Evolutionary conservation across 2,329 filamentous ascomycete genomes (phyloP), one percentile per base, ranked within the genome.

Genomic region (Aspergillus sojae): DNA sequence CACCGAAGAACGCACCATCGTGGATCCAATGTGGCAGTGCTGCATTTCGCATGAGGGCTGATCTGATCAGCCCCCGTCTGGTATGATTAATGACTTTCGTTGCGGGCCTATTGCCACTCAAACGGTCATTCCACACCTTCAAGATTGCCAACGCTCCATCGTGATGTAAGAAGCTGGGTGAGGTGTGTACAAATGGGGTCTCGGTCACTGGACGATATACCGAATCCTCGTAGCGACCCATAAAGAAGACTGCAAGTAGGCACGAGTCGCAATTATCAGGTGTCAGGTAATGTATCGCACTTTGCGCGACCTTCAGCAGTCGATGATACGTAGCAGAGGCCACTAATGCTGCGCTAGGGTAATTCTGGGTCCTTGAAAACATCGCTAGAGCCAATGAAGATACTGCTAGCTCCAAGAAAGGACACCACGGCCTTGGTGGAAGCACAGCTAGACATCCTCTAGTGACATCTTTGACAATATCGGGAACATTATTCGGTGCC

Each of bases 141-240:
- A 54, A 23, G 19, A 54, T 54, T 2, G 52, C 52, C 19, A 36
- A 21, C 9, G 52, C 52, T 30, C 52, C 52, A n/a, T 54, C 52
- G 21, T 54, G 52, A 54, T 54, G 52, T 14, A 32, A 54, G 21
- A 54, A 54, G 30, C 52, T 54, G 12, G 16, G 52, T 2, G 32
- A 36, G 7, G 52, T 5, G 10, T 19, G 30, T 6, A 11, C 5
- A 9, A 21, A 9, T 7, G 19, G 30, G 16, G 11, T 1, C 19
- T 21, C 23, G 1, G 10, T 7, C 19, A 2, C 19, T n/a, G 52
- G 52, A 23, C 5, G 11, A 32, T 36, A 32, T 21, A 54, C 12
- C 28, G 52, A 32, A 19, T 54, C 52, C 52, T 54, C 52, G n/a
- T 54, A 54, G 9, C 52, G 28, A n/a, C 52, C 30, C 52, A 54